Evolutionary conservation across 345 rosid genomes (phyloP).

Genomic region (Sonneratia alba): DNA sequence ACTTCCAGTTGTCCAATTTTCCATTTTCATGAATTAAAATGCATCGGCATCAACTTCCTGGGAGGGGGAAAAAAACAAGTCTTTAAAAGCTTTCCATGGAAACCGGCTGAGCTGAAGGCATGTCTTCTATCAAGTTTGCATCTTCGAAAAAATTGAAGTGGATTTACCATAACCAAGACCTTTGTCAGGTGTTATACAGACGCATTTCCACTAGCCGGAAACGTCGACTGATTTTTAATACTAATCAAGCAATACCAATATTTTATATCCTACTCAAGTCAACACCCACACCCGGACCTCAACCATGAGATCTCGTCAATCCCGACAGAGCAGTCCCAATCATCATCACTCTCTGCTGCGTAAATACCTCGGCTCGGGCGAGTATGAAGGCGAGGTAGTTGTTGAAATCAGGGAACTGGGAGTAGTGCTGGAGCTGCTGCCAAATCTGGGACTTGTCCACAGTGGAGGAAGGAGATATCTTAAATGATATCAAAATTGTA

Average conservation of each 20-base stretch:
- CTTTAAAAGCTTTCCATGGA: not conserved
- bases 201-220: not conserved
- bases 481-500: too few species aligned
- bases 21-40: not conserved
- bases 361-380: slow-evolving; percentile 69
- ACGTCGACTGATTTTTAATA: not conserved
- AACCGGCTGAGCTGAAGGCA: not conserved
- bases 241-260: not conserved
- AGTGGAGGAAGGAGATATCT: slow-evolving; percentile 74
- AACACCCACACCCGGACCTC: not conserved
- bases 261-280: not conserved
- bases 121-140: not conserved
- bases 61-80: not conserved
- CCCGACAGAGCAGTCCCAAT: not conserved
- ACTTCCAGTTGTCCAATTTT: not conserved
- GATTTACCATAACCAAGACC: not conserved
- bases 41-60: not conserved
- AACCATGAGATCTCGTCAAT: not conserved
- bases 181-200: too few species aligned
- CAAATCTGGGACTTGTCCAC: slow-evolving; percentile 86
- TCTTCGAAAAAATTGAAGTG: not conserved
- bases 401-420: slow-evolving; percentile 94
- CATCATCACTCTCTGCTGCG: not conserved
- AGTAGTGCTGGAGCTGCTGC: slow-evolving; percentile 89
- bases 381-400: slow-evolving; percentile 90